A percentile compares a stretch with the other conserved stretches of the same genome.
phyloP scores from a whole-genome alignment of 2,329 filamentous ascomycete genomes.

The Epichloe sp. region DNA sequence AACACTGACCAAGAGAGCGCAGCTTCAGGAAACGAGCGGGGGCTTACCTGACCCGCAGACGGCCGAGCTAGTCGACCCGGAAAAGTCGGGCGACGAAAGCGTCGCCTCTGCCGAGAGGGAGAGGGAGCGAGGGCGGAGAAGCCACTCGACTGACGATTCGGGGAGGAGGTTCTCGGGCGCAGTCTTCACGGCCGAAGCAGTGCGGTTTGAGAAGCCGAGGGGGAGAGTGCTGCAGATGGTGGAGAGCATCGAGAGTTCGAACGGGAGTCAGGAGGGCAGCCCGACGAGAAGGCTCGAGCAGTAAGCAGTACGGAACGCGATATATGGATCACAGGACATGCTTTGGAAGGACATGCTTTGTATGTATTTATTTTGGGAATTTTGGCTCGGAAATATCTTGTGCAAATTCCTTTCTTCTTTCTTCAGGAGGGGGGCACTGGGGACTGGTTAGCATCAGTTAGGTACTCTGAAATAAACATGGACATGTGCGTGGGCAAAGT shows the following conservation, averaged over 20 bases:
- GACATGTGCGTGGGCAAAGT: no score
- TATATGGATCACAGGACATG: neutral
- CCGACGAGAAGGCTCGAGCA: constrained; percentile 9
- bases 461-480: no score
- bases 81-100: neutral
- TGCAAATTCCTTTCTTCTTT: neutral
- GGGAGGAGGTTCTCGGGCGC: constrained; percentile 19
- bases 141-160: constrained; percentile 18
- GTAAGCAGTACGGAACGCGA: neutral
- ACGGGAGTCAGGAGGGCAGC: constrained; percentile 29
- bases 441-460: neutral
- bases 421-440: no score
- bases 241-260: constrained; percentile 35
- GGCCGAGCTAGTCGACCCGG: constrained; percentile 29
- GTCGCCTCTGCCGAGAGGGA: neutral
- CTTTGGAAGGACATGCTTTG: neutral
- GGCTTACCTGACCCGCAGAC: constrained; percentile 14
- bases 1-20: constrained; percentile 7
- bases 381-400: neutral
- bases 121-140: constrained; percentile 5
- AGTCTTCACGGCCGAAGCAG: constrained; percentile 33
- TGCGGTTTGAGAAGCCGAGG: constrained; percentile 27
- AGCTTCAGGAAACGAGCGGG: neutral
- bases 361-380: neutral
- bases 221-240: constrained; percentile 43